These are phyloP conservation scores for Barnettozyma sucrosica DNA, from an alignment of 805 yeast genomes.

Conservation along the genomic window DNA sequence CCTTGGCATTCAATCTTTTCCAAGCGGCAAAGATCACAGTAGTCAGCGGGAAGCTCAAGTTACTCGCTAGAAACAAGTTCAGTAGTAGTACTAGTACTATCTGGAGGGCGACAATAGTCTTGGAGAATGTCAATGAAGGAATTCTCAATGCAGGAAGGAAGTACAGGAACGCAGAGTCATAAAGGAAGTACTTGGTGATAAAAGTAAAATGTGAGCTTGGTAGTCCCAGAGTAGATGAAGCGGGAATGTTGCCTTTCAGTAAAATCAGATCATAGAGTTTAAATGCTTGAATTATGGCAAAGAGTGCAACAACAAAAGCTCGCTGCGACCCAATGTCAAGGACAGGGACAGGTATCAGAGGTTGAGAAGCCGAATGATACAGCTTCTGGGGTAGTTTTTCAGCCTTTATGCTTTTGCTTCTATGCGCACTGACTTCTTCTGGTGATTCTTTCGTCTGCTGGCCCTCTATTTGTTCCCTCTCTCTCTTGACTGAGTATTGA, in stretches of 20 bases:
- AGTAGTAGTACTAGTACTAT: slow-evolving; percentile 40
- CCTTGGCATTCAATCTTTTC: slow-evolving; percentile 38
- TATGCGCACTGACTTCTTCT: neutral
- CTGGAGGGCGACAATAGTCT: slow-evolving; percentile 46
- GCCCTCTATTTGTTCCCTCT: neutral
- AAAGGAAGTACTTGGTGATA: slow-evolving; percentile 60
- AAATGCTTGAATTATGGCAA: slow-evolving; percentile 76
- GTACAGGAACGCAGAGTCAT: slow-evolving; percentile 71
- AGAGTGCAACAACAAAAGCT: slow-evolving; percentile 55
- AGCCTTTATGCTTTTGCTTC: neutral
- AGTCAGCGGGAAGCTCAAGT: slow-evolving; percentile 43
- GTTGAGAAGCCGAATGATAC: slow-evolving; percentile 7
- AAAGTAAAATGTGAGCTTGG: slow-evolving; percentile 50
- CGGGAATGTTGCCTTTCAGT: slow-evolving; percentile 41
- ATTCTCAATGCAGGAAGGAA: slow-evolving; percentile 68
- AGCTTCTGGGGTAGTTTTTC: slow-evolving; percentile 8
- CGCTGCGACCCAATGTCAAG: slow-evolving; percentile 78
- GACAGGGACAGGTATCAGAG: slow-evolving; percentile 58
- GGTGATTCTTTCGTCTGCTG: slow-evolving; percentile 2
- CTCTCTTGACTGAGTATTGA: slow-evolving; percentile 8
- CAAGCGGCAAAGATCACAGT: slow-evolving; percentile 36
- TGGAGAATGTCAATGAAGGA: slow-evolving; percentile 65
- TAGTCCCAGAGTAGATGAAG: slow-evolving; percentile 30
- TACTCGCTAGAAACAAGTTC: slow-evolving; percentile 51
- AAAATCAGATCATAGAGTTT: slow-evolving; percentile 68